Evolutionary conservation across 768 basidiomycete species (phyloP).

Genomic region (Termitomyces heimii): DNA sequence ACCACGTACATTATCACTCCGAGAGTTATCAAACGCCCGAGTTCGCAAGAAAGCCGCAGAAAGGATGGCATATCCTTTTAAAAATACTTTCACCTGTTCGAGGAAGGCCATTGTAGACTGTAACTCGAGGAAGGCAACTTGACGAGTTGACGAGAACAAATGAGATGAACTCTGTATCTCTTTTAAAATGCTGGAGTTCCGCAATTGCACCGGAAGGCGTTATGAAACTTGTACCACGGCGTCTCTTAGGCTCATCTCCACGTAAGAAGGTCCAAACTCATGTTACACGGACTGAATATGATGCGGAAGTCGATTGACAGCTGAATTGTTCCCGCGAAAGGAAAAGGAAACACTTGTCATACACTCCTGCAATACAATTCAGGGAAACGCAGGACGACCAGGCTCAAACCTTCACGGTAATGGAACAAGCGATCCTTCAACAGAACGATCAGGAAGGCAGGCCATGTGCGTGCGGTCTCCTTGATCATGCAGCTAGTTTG

Average conservation of each 20-base stretch:
- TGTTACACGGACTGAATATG: not conserved
- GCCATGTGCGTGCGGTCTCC: constrained; percentile 4
- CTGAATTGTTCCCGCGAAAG: constrained; percentile 2
- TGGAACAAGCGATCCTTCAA: not conserved
- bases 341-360: constrained; percentile 3
- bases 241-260: not conserved
- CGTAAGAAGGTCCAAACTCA: not conserved
- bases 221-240: constrained; percentile 1
- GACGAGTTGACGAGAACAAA: not conserved
- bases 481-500: not conserved
- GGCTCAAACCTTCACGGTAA: not conserved
- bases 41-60: constrained; percentile 3
- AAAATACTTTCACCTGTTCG: not conserved
- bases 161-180: not conserved
- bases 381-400: not conserved
- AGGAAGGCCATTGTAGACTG: constrained; percentile 8
- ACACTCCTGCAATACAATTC: not conserved
- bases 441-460: constrained; percentile 4
- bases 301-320: not conserved
- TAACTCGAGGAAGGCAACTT: not conserved
- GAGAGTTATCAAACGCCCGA: constrained; percentile 24
- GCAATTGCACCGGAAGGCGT: not conserved
- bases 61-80: constrained; percentile 4
- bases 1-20: constrained; percentile 30
- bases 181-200: constrained; percentile 4